phyloP scores from a whole-genome alignment of 257 asterid species.

The Catharanthus roseus region DNA sequence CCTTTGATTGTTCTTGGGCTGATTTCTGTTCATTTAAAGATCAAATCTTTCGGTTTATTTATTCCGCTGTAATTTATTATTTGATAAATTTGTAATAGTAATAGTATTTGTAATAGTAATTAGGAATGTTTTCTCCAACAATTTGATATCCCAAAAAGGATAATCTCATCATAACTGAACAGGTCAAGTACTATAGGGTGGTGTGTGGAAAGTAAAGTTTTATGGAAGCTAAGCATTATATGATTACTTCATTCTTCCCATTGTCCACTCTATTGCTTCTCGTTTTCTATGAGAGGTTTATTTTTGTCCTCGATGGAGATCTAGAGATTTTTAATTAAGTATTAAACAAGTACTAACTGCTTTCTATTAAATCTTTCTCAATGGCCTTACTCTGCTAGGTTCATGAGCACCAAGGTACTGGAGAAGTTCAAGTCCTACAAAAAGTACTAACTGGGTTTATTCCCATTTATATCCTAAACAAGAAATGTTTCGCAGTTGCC shows the following conservation, averaged over 20 bases:
- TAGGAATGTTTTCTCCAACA: too few relatives aligned
- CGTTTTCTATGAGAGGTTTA: background rate
- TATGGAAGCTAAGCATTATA: background rate
- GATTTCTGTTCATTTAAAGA: too few relatives aligned
- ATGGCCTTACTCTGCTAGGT: slow-evolving; percentile 51
- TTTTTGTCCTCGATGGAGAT: background rate
- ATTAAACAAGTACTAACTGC: background rate
- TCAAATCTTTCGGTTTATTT: too few relatives aligned
- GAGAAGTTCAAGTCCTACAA: slow-evolving; percentile 96
- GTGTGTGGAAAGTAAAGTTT: too few relatives aligned
- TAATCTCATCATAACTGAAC: too few relatives aligned
- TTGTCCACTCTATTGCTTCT: background rate
- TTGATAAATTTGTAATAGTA: too few relatives aligned
- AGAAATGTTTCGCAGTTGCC: background rate
- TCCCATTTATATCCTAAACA: background rate
- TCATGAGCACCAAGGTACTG: slow-evolving; percentile 82
- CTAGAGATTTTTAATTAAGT: background rate
- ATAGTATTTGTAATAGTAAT: background rate
- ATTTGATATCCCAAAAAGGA: too few relatives aligned
- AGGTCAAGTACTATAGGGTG: too few relatives aligned
- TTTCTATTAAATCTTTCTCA: background rate
- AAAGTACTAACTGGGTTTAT: slow-evolving; percentile 41
- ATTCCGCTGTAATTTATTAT: too few relatives aligned
- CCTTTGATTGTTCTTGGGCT: too few relatives aligned
- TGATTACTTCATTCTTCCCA: background rate